Base-by-base conservation (phyloP, 1,139 yeast species). In the Maudiozyma humilis region DNA sequence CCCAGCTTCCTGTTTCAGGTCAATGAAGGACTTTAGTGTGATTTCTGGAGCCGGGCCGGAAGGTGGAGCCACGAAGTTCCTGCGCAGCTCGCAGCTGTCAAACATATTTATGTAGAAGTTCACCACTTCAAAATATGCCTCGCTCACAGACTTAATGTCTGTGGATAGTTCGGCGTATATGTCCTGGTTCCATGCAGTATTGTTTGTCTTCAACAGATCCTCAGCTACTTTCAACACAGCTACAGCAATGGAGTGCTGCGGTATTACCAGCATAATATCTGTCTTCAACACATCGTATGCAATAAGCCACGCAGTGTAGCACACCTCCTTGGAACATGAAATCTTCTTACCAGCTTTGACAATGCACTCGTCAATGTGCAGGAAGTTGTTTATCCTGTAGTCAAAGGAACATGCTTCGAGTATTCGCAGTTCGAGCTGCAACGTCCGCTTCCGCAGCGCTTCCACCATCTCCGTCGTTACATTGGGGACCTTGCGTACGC, bases 211-310 rank as follows among this genome's bases (percentile, higher is more conserved):
- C 17, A 55, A 41, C 30, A 75, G 52, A 42, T 73, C 72, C 12
- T 68, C 64, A 3, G 84, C 76, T 32, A 79, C 57, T 36, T 69
- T 67, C 23, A 81, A 64, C 27, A 79, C 75, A 1, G 89, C 86
- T 45, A 87, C 62, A 0, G 96, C 93, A 38, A 83, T 77, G 34
- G 84, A 75, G 60, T 88, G 95, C 2, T 89, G 82, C 0, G 97
- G 94, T 14, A 78, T 72, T 57, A 78, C 79, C 33, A 91, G 64
- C 15, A 80, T 75, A 16, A 83, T 70, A 32, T 84, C 85, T 1
- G 95, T 79, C 44, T 80, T 75, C 60, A 82, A 78, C 13, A 82
- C 70, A 59, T 91, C 98, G 52, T 79, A 78, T 14, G 81, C 71
- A 3, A 89, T 71, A 19, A 78, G 65, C 96, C 96, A 91, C 3